Evolutionary conservation across 2,329 filamentous ascomycete genomes (phyloP).

Genomic region (Corynespora cassiicola): DNA sequence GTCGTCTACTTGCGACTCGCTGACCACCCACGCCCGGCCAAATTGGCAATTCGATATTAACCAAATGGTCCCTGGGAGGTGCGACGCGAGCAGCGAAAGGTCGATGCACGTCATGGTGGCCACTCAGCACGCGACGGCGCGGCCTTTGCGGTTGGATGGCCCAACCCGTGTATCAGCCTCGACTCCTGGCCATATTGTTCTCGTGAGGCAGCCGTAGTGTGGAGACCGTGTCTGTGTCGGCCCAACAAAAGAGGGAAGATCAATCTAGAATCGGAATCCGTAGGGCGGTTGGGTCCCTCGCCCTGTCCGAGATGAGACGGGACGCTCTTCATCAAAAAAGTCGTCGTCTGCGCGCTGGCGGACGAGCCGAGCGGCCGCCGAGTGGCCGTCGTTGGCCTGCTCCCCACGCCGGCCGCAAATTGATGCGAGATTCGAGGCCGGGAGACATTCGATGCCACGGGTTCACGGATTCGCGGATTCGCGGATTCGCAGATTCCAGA

Average conservation of each 20-base stretch:
- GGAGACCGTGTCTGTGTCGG: constrained; percentile 38
- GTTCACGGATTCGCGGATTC: too few species aligned
- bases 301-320: constrained; percentile 17
- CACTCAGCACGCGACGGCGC: constrained; percentile 15
- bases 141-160: constrained; percentile 16
- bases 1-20: constrained; percentile 42
- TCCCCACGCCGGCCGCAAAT: too few species aligned
- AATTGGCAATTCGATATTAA: constrained; percentile 28
- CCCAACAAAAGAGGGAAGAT: constrained; percentile 35
- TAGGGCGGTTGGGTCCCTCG: constrained; percentile 20
- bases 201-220: constrained; percentile 30
- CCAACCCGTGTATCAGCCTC: constrained; percentile 19
- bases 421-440: too few species aligned
- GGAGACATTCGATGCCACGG: too few species aligned
- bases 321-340: too few species aligned
- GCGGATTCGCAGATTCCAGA: too few species aligned
- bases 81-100: constrained; percentile 12
- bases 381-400: too few species aligned
- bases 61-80: constrained; percentile 13
- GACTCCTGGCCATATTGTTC: constrained; percentile 12
- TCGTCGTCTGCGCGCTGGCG: too few species aligned
- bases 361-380: too few species aligned
- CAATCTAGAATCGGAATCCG: constrained; percentile 40
- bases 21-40: constrained; percentile 36
- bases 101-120: constrained; percentile 2